phyloP scores from a whole-genome alignment of 192 early-diverging fungal species.

The Cladochytrium replicatum region DNA sequence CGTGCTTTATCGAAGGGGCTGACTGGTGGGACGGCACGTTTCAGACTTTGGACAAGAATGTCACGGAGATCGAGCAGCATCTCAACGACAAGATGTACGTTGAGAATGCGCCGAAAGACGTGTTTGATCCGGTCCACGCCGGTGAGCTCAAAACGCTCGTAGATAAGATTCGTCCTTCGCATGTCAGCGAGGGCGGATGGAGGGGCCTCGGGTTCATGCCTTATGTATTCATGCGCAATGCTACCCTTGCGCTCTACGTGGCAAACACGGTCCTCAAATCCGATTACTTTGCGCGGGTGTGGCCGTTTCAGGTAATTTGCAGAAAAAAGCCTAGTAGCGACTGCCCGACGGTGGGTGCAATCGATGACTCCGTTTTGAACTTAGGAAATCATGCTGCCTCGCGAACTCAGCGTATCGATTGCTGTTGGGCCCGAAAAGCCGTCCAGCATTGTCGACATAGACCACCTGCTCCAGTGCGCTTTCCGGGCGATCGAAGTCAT shows the following conservation, averaged over 20 bases:
- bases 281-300: conserved; percentile 7
- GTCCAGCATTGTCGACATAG: conserved; percentile 5
- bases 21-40: too few relatives aligned
- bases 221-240: conserved; percentile 4
- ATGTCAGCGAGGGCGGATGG: conserved; percentile 5
- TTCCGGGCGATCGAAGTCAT: too few relatives aligned
- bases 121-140: too few relatives aligned
- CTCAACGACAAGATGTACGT: too few relatives aligned
- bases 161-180: neutral
- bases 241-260: neutral
- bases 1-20: too few relatives aligned
- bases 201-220: conserved; percentile 1
- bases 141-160: conserved; percentile 3
- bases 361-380: too few relatives aligned
- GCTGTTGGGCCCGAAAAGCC: neutral
- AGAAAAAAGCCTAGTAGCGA: too few relatives aligned
- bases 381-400: conserved; percentile 5
- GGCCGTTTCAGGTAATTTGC: conserved; percentile 7
- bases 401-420: conserved; percentile 2
- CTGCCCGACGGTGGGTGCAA: too few relatives aligned
- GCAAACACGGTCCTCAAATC: conserved; percentile 1
- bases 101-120: too few relatives aligned
- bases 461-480: too few relatives aligned
- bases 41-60: too few relatives aligned
- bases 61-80: too few relatives aligned